Evolutionary conservation across 2,329 filamentous ascomycete species (phyloP), one percentile per base, ranked within the genome.

Genomic region (Alternaria triticimaculans): DNA sequence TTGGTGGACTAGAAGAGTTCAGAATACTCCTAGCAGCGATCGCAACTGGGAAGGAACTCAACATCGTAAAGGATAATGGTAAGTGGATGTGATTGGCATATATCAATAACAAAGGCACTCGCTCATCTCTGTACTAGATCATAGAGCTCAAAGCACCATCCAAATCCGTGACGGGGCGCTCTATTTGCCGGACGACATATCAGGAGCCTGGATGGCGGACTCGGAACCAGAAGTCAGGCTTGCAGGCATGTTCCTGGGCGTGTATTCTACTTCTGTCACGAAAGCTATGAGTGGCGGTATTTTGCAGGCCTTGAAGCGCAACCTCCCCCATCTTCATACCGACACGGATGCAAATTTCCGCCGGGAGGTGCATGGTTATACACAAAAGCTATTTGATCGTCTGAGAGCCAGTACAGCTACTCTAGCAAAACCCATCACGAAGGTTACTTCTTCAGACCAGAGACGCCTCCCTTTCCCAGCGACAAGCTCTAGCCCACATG

Each of bases 321-420:
- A 92, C 62, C 81, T 98, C 4, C 85, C 87, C 1, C 87, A 90
- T 15, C 88, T 95, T 67, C 91, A 96, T 75, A 88, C 93, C 4
- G 94, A 97, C 66, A 89, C 92, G 0, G 94, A 97, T 76, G 90
- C 95, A 6, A 93, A 95, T 72, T 91, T 94, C 68, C 89, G 96
- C 60, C 91, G 94, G 62, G 93, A 97, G 70, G 85, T 96, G 2
- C 85, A 95, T 25, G 89, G 89, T 23, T 87, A 92, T 65, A 88
- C 91, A 3, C 90, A 92, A 65, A 89, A 90, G 70, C 88, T 98
- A 77, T 88, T 94, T 62, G 90, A 91, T 71, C 89, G 94, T 46
- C 82, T 97, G 4, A 69, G 78, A 57, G 78, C 74, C 15, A 77
- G 78, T 46, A 79, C 76, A 8, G 72, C 77, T 10, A 76, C 73